phyloP scores from a whole-genome alignment of 768 basidiomycete species.

The Suillus subluteus region DNA sequence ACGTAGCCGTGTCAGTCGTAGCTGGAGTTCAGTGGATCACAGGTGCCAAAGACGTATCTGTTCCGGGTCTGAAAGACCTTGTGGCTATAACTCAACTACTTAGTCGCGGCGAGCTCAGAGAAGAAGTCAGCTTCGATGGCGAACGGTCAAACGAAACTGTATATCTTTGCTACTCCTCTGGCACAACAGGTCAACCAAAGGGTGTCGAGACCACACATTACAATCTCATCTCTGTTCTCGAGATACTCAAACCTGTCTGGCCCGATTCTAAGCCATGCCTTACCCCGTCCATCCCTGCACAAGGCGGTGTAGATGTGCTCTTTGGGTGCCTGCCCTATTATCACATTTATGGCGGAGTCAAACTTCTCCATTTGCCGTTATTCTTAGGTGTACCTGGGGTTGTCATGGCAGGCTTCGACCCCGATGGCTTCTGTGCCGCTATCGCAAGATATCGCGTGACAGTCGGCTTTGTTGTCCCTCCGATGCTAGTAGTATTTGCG shows the following conservation, averaged over 20 bases:
- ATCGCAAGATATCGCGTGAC: conserved; percentile 71
- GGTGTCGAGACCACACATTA: conserved; percentile 70
- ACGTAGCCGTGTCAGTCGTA: conserved; percentile 58
- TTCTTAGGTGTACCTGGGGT: conserved; percentile 52
- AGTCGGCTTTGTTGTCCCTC: conserved; percentile 68
- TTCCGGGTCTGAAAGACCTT: conserved; percentile 34
- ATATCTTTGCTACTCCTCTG: conserved; percentile 66
- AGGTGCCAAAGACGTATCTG: conserved; percentile 11
- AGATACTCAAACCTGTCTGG: conserved; percentile 52
- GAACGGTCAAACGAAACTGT: conserved; percentile 57
- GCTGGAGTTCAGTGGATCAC: conserved; percentile 53
- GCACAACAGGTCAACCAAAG: conserved; percentile 82
- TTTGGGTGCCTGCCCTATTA: conserved; percentile 68
- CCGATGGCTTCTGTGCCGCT: conserved; percentile 61
- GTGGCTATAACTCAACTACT: conserved; percentile 45
- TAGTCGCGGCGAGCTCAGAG: conserved; percentile 46
- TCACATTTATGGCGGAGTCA: conserved; percentile 61
- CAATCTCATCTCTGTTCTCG: conserved; percentile 65
- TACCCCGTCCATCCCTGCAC: conserved; percentile 16
- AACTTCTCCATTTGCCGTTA: conserved; percentile 64
- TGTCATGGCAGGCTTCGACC: conserved; percentile 74
- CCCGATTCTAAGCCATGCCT: conserved; percentile 38
- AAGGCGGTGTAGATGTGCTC: conserved; percentile 44
- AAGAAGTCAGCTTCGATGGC: conserved; percentile 61
- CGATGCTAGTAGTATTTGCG: conserved; percentile 77